Base-by-base conservation (phyloP, 352 stramenopile genomes). In the Phytophthora cactorum region DNA sequence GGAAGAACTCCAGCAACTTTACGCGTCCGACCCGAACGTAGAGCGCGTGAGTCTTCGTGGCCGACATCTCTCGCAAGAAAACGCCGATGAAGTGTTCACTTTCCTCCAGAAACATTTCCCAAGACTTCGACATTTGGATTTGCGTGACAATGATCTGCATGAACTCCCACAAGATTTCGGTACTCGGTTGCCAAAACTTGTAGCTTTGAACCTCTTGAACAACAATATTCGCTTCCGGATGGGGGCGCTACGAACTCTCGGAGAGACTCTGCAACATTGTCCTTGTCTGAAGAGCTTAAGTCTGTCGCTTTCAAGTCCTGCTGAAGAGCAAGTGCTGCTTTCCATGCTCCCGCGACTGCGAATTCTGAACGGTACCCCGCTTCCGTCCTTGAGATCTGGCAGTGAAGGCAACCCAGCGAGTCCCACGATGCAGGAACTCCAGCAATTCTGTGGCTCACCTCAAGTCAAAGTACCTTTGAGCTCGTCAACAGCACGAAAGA, bases 241-340 rank as follows among this genome's bases (percentile, higher is more conserved):
- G 29, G 60, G 54, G 0, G 84, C 78, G 6, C 68, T 90, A 2
- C 64, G 70, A 2, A 74, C 77, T 4, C 61, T 93, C 5, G 72
- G 70, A 5, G 69, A 81, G 5, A 75, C 76, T 12, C 53, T 91
- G n/a, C 57, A 75, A 17, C 32, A 54, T 3, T 90, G 84, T 47
- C 44, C 62, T n/a, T 79, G 72, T 2, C 60, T 93, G 25, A 89
- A 89, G 41, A 90, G 79, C 36, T 71, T 93, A 17, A 84, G 77
- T 52, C 52, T 91, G 44, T 77, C 79, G 11, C 65, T 93, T 9
- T 75, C 60, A 27, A 84, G 74, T 31, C 71, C 75, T 5, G 74
- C 89, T 9, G 83, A 91, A 56, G 82, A 93, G 45, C 76, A 79
- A 27, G 52, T 90, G 15, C 46, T 93, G 8, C 66, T 79, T 6